A percentile compares a stretch with the other conserved stretches of the same genome.
Evolutionary conservation across 192 early-diverging fungal species (phyloP).

Genomic region (Coemansia sp.): DNA sequence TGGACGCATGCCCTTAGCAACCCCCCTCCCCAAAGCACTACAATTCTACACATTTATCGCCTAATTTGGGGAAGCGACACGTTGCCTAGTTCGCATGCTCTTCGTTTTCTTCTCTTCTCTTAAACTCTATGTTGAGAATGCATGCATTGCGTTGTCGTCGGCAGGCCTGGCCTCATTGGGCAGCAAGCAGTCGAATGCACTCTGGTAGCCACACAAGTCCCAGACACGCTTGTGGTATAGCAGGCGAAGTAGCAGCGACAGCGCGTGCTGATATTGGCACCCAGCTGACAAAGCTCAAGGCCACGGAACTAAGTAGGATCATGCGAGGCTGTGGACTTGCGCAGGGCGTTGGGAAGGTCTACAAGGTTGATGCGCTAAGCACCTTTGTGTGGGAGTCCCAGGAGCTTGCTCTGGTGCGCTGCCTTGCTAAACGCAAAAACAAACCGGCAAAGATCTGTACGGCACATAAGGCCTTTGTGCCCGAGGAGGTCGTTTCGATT

Average conservation of each 20-base stretch:
- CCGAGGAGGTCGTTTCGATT: slow-evolving; percentile 50
- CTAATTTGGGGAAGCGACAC: not conserved
- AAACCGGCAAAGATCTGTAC: slow-evolving; percentile 5
- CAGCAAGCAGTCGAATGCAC: not conserved
- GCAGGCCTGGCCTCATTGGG: not conserved
- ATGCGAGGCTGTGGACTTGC: slow-evolving; percentile 42
- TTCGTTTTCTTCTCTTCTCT: not conserved
- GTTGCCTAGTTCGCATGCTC: not conserved
- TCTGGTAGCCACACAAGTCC: not conserved
- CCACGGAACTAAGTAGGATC: slow-evolving; percentile 29
- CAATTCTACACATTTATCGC: not conserved
- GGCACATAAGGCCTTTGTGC: slow-evolving; percentile 23
- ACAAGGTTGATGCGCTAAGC: slow-evolving; percentile 34
- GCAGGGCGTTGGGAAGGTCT: slow-evolving; percentile 34
- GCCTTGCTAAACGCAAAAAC: slow-evolving; percentile 4
- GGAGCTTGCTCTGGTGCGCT: slow-evolving; percentile 24
- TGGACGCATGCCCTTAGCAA: too few relatives aligned
- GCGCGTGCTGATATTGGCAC: slow-evolving; percentile 8
- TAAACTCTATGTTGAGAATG: not conserved
- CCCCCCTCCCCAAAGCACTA: not conserved
- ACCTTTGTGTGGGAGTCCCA: slow-evolving; percentile 37
- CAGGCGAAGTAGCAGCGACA: not conserved
- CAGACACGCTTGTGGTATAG: not conserved
- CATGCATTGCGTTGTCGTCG: not conserved
- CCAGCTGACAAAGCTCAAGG: slow-evolving; percentile 24